A percentile compares a stretch with the other conserved stretches of the same genome.
Conservation (phyloP, 768 basidiomycete species). For the Coprinellus micaceus region DNA sequence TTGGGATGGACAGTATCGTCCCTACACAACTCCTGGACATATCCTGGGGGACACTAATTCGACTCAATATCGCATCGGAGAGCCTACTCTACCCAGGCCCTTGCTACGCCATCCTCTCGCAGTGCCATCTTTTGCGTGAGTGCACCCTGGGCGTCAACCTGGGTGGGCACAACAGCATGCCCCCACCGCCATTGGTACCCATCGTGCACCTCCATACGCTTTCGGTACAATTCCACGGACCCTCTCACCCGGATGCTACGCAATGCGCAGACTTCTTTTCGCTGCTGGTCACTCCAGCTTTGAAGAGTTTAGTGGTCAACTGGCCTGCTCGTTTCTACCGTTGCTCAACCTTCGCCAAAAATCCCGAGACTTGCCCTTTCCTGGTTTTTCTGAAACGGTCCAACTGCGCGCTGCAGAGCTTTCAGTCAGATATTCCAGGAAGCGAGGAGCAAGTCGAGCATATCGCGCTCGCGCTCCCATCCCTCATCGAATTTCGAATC, state of each 20-base stretch:
- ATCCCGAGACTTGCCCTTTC: background rate
- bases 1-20: background rate
- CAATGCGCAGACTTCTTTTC: too few relatives aligned
- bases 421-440: background rate
- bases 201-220: background rate
- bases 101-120: too few relatives aligned
- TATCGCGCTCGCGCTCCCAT: background rate
- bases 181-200: too few relatives aligned
- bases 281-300: too few relatives aligned
- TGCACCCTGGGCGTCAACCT: too few relatives aligned
- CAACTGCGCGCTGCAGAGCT: constrained; percentile 1
- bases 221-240: background rate
- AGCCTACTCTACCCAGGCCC: background rate
- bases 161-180: too few relatives aligned
- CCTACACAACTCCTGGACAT: background rate
- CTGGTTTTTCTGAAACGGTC: constrained; percentile 6
- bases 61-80: background rate
- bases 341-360: too few relatives aligned
- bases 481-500: background rate
- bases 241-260: too few relatives aligned
- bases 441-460: background rate
- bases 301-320: too few relatives aligned
- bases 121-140: too few relatives aligned
- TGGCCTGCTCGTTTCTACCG: too few relatives aligned
- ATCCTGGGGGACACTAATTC: background rate